Evolutionary conservation across 2,329 filamentous ascomycete genomes (phyloP).

Genomic region (Paraconiothyrium brasiliense): DNA sequence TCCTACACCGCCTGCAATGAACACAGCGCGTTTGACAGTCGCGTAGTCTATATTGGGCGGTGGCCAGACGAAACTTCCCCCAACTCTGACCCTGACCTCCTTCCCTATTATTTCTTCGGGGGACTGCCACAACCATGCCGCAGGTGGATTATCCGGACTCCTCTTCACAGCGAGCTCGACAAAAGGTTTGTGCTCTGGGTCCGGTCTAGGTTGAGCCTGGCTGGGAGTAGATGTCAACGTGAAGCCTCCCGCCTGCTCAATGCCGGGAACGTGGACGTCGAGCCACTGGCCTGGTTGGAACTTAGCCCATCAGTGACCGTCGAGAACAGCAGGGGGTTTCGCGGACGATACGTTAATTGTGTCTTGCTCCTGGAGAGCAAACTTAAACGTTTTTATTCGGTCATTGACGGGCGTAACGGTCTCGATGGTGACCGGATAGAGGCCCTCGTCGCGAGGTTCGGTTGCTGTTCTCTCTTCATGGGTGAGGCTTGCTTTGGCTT

Average conservation of each 20-base stretch:
- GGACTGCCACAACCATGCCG: slow-evolving; percentile 76
- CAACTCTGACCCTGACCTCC: slow-evolving; percentile 73
- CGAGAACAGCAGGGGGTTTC: slow-evolving; percentile 32
- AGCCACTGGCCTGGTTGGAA: slow-evolving; percentile 90
- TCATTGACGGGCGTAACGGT: slow-evolving; percentile 72
- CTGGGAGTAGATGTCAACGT: slow-evolving; percentile 83
- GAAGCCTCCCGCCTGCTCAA: slow-evolving; percentile 81
- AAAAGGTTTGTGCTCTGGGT: slow-evolving; percentile 55
- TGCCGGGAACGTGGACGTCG: slow-evolving; percentile 77
- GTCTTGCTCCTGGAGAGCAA: slow-evolving; percentile 64
- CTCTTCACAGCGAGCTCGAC: slow-evolving; percentile 82
- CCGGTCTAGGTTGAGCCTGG: slow-evolving; percentile 52
- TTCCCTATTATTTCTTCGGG: slow-evolving; percentile 65
- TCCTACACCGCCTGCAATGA: slow-evolving; percentile 83
- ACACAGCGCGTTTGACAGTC: slow-evolving; percentile 68
- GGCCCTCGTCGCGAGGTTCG: slow-evolving; percentile 73
- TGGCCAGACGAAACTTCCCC: slow-evolving; percentile 84
- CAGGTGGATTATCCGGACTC: slow-evolving; percentile 75
- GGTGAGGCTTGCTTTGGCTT: slow-evolving; percentile 42
- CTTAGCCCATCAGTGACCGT: slow-evolving; percentile 54
- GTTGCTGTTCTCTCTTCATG: slow-evolving; percentile 78
- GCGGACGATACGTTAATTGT: slow-evolving; percentile 58
- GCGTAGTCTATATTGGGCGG: slow-evolving; percentile 60
- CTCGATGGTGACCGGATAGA: slow-evolving; percentile 70
- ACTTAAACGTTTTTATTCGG: slow-evolving; percentile 72